Evolutionary conservation across 2,329 filamentous ascomycete species (phyloP), one percentile per base, ranked within the genome.

Genomic region (Aureobasidium sp.): DNA sequence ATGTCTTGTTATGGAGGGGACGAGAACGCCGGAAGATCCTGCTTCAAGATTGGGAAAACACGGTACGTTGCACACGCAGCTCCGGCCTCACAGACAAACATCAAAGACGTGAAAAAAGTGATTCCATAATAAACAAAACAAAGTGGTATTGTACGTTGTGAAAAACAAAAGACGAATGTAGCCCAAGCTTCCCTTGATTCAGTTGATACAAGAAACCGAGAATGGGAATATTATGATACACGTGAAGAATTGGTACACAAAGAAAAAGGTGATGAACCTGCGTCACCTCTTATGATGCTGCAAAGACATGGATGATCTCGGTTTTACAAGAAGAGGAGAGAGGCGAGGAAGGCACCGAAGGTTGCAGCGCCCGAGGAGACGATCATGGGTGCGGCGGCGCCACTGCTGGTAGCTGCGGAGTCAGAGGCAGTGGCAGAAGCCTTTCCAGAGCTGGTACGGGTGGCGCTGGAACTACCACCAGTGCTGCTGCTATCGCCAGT

Each of bases 311-410:
- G 9, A 17, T 6, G 7, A 21, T 27, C 15, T n/a, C 15, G 11
- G 4, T 29, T 19, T 58, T 60, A 60, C 49, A 60, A 31, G 23
- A 60, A 54, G 21, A 60, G 29, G 31, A 60, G 49, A 40, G 58
- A 60, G 11, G 40, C 40, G 29, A 60, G 17, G 29, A 60, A 43
- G 19, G 47, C 58, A 25, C 45, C 58, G 27, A 60, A 51, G 40
- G 38, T 37, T n/a, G 38, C 27, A 27, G 37, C 49, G 17, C 47
- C 58, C 4, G 58, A 35, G 40, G 23, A 23, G 33, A 33, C 55
- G 27, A 51, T 7, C 35, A 51, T 21, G 10, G 45, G 11, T 7
- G 46, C 25, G 2, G 40, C 57, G 23, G 58, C 58, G 17, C 47
- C 47, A 7, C 21, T 33, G 25, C 27, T 60, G 1, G 47, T 45